phyloP scores from a whole-genome alignment of 2,329 filamentous ascomycete species.

The Sporothrix dimorphospora region DNA sequence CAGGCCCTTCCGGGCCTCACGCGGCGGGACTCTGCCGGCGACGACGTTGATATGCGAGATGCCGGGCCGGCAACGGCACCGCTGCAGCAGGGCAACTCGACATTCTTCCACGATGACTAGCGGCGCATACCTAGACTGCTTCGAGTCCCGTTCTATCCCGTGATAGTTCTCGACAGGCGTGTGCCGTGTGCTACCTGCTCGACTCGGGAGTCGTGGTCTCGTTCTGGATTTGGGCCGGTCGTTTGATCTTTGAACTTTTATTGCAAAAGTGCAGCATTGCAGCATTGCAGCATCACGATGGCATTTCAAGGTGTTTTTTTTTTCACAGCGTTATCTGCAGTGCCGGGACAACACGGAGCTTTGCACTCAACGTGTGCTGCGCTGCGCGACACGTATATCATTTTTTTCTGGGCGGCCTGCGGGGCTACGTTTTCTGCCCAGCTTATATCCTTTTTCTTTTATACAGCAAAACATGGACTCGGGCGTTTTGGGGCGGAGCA shows the following conservation, averaged over 20 bases:
- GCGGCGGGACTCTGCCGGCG: conserved; percentile 42
- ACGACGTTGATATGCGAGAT: conserved; percentile 61
- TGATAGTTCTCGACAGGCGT: not conserved
- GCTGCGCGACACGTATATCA: not conserved
- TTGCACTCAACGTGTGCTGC: not conserved
- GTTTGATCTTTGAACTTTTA: not conserved
- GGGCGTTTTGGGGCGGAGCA: conserved; percentile 29
- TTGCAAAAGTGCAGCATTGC: no score
- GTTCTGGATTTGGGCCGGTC: not conserved
- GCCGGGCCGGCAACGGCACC: conserved; percentile 60
- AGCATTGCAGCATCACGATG: not conserved
- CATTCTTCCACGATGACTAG: conserved; percentile 53
- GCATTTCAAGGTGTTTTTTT: conserved; percentile 8
- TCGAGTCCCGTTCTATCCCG: conserved; percentile 23
- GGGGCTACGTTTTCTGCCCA: not conserved
- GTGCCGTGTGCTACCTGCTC: not conserved
- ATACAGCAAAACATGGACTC: conserved; percentile 28
- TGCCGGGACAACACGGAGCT: not conserved
- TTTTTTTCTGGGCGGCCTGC: conserved; percentile 9
- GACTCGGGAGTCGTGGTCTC: not conserved
- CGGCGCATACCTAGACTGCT: conserved; percentile 15
- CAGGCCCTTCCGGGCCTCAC: conserved; percentile 41
- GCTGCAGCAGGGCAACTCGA: conserved; percentile 50
- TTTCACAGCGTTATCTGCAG: not conserved
- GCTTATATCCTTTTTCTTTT: conserved; percentile 18